Evolutionary conservation across 805 yeast genomes (phyloP).

Genomic region (Cyberlindnera euphorbiiphila): DNA sequence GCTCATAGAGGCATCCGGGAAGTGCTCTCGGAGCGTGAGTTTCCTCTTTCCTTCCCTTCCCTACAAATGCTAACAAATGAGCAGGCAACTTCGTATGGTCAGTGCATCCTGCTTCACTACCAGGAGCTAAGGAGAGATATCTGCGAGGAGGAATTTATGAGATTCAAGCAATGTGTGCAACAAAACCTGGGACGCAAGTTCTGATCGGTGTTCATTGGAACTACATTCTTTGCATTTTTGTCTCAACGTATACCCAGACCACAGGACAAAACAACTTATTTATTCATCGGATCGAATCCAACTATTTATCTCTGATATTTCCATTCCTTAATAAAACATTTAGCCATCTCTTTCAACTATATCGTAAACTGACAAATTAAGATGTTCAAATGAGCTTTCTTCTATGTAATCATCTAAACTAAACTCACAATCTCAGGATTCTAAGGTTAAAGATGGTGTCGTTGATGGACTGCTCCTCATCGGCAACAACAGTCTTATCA

Average conservation of each 20-base stretch:
- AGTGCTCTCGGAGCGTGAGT: conserved; percentile 13
- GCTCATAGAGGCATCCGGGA: conserved; percentile 10
- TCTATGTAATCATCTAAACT: too few species aligned
- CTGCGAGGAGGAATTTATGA: conserved; percentile 13
- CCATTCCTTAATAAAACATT: neutral
- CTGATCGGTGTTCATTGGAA: too few species aligned
- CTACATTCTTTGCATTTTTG: too few species aligned
- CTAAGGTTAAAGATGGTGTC: conserved; percentile 78
- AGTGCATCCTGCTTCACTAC: conserved; percentile 15
- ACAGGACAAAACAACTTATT: too few species aligned
- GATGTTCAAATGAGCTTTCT: too few species aligned
- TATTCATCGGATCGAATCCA: too few species aligned
- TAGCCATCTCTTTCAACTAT: neutral
- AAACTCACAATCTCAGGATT: conserved; percentile 56
- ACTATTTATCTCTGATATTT: neutral
- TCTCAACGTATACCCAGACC: too few species aligned
- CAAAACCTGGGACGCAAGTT: conserved; percentile 5
- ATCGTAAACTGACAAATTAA: neutral
- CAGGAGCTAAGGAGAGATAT: conserved; percentile 12
- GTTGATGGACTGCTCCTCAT: conserved; percentile 82
- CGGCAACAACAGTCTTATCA: conserved; percentile 59
- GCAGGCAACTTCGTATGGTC: conserved; percentile 15
- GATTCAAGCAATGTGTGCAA: conserved; percentile 15
- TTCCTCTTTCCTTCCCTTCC: neutral
- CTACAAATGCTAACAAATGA: neutral